Evolutionary conservation across 2,329 filamentous ascomycete species (phyloP).

Genomic region (Ascosphaera aggregata): DNA sequence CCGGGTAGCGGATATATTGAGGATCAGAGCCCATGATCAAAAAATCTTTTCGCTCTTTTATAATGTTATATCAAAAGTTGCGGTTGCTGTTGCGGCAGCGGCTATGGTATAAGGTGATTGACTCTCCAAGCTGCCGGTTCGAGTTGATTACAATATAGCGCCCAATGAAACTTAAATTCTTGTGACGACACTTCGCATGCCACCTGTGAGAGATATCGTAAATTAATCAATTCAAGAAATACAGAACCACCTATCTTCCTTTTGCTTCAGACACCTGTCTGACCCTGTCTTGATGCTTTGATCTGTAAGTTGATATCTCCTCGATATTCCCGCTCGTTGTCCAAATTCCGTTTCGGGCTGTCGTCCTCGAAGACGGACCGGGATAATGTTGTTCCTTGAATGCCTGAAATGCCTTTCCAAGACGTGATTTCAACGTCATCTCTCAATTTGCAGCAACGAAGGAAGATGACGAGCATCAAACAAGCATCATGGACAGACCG

Average conservation of each 20-base stretch:
- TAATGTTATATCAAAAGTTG: background rate
- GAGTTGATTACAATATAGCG: too few relatives aligned
- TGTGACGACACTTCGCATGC: too few relatives aligned
- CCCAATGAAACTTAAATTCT: too few relatives aligned
- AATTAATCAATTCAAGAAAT: background rate
- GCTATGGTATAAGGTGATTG: background rate
- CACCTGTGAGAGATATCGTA: too few relatives aligned
- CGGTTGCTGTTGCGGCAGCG: background rate
- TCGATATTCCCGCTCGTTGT: background rate
- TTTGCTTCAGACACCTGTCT: too few relatives aligned
- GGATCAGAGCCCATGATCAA: constrained; percentile 37
- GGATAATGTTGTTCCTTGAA: background rate
- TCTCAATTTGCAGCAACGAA: too few relatives aligned
- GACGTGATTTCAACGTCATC: too few relatives aligned
- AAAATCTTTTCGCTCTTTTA: constrained; percentile 1
- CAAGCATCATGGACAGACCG: too few relatives aligned
- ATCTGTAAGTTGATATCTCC: background rate
- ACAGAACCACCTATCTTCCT: too few relatives aligned
- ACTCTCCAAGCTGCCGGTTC: background rate
- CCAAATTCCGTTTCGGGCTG: background rate
- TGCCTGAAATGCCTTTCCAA: too few relatives aligned
- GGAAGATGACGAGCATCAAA: too few relatives aligned
- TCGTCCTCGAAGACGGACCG: background rate
- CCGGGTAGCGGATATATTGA: constrained; percentile 40
- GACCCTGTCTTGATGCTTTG: background rate